Evolutionary conservation across 352 stramenopile genomes (phyloP), one percentile per base, ranked within the genome.

Genomic region (Plasmopara viticola): DNA sequence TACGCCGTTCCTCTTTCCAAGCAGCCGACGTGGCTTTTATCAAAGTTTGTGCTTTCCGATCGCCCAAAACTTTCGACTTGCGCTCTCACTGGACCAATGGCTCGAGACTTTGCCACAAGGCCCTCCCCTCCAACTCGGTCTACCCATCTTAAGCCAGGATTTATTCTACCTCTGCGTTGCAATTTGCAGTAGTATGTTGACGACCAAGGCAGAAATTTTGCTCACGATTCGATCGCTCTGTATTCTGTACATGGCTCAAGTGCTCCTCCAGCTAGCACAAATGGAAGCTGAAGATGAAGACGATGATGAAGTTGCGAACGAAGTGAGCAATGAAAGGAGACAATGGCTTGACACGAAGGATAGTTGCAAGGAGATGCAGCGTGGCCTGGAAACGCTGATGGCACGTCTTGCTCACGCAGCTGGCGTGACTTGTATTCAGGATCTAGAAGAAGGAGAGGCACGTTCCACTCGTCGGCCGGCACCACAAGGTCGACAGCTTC

Each of bases 101-200:
- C 61, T 74, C 43, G 58, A 72, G 28, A 67, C 64, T 8, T 48
- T 91, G 6, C 29, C 66, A 3, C 60, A 69, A 4, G 78, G 73
- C 10, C 56, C 77, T 6, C 77, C 78, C 0, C 53, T 87, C 44
- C 62, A 82, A 37, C 54, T 90, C 0, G 74, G 72, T 0, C 65
- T 79, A 41, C 78, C 83, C 6, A 67, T 94, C 34, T 60, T 94
- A 12, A 58, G 76, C 0, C 78, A 90, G 35, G 80, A 94, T 62
- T 52, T 94, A 20, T 82, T 91, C 39, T 86, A 87, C 48, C 53
- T 87, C 2, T 83, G 68, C 25, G 75, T 90, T 8, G 76, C 79
- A 14, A 68, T 91, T 30, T 91, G 80, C 60, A 86, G 79, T 50
- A 88, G 73, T 48, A 85, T 90, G 71, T 33, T 94, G 41, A 72